phyloP scores from a whole-genome alignment of 2,329 filamentous ascomycete genomes.

The Neonectria coccinea region DNA sequence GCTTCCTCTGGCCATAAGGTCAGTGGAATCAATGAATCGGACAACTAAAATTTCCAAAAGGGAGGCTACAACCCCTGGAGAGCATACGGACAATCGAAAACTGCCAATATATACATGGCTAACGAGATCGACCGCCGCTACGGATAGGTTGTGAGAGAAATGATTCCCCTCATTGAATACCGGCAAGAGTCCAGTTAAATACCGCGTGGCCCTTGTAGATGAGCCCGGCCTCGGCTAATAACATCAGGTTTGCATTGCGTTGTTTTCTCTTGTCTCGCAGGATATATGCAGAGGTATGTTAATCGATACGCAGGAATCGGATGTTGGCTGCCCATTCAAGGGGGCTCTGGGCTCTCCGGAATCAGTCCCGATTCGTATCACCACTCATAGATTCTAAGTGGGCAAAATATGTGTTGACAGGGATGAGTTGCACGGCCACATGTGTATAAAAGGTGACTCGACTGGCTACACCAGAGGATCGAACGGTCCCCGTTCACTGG shows the following conservation, averaged over 20 bases:
- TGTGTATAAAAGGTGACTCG: too few species aligned
- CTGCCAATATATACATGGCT: constrained; percentile 37
- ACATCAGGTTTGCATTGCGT: background rate
- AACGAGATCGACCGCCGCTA: constrained; percentile 36
- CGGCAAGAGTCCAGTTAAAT: background rate
- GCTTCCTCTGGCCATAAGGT: background rate
- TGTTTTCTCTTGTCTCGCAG: background rate
- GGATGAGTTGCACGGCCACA: too few species aligned
- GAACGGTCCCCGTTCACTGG: too few species aligned
- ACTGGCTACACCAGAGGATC: too few species aligned
- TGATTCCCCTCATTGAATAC: background rate
- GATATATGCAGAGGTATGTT: background rate
- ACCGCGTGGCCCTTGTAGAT: background rate
- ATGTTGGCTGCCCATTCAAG: background rate
- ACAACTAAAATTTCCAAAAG: constrained; percentile 33
- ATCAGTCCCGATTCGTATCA: background rate
- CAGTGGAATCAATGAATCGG: background rate
- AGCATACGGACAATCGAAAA: constrained; percentile 37
- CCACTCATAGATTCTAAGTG: too few species aligned
- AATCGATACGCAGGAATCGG: background rate
- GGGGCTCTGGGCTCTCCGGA: background rate
- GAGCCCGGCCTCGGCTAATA: background rate
- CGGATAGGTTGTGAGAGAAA: background rate
- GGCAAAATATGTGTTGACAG: too few species aligned
- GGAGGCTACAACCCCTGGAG: constrained; percentile 31